Conservation (phyloP, 2,329 filamentous ascomycete species). For the Neopestalotiopsis clavispora region DNA sequence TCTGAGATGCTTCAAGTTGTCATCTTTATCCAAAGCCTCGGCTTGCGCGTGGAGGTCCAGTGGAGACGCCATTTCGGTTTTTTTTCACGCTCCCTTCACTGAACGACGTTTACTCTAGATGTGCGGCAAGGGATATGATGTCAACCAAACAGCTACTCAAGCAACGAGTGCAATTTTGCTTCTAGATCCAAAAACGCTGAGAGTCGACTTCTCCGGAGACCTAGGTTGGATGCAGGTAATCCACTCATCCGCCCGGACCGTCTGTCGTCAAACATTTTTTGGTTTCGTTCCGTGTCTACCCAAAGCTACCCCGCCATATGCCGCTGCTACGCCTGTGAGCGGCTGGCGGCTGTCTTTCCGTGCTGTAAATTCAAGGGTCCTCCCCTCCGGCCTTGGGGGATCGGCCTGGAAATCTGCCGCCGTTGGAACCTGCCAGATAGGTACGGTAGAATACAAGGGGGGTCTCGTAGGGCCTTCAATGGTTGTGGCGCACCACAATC, state of each 20-base stretch:
- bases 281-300: background rate
- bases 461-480: background rate
- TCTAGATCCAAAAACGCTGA: background rate
- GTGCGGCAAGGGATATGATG: too few species aligned
- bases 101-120: background rate
- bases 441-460: background rate
- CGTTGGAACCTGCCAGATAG: background rate
- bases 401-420: slow-evolving; percentile 2
- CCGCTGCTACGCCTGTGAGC: background rate
- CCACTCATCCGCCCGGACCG: background rate
- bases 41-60: slow-evolving; percentile 33
- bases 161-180: background rate
- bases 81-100: background rate
- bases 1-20: slow-evolving; percentile 32
- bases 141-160: background rate
- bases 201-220: background rate
- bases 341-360: background rate
- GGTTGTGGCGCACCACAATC: background rate
- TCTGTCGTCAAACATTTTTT: background rate
- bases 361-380: background rate
- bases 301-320: slow-evolving; percentile 9
- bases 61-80: background rate
- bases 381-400: background rate
- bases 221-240: background rate
- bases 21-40: slow-evolving; percentile 32